phyloP scores from a whole-genome alignment of 495 filamentous ascomycete species.

The Penicillium goetzii region DNA sequence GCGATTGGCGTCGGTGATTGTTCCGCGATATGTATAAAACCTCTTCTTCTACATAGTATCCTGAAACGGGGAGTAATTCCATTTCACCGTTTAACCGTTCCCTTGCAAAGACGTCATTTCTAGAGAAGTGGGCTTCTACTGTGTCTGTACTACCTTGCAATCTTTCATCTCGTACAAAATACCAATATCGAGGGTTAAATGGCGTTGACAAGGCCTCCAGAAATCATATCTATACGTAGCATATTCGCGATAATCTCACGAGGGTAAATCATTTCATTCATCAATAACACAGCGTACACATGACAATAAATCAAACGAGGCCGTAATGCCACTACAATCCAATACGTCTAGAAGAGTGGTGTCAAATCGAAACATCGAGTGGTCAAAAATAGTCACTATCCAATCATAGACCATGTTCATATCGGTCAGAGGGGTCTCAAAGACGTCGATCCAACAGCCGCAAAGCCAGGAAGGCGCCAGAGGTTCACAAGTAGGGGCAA shows the following conservation, averaged over 20 bases:
- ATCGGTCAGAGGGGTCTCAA: conserved; percentile 23
- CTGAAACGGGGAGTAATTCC: conserved; percentile 17
- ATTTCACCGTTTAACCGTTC: not conserved
- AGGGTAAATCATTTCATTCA: conserved; percentile 31
- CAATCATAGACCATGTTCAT: conserved; percentile 34
- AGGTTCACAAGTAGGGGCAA: conserved; percentile 15
- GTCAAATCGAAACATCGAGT: conserved; percentile 8
- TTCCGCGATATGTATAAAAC: conserved; percentile 31
- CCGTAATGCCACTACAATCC: conserved; percentile 21
- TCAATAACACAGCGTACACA: conserved; percentile 32
- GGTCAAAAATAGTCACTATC: conserved; percentile 16
- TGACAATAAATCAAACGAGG: conserved; percentile 17
- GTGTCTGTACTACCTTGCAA: not conserved
- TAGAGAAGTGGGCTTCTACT: not conserved
- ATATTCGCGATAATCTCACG: not conserved
- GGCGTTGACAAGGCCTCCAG: not conserved
- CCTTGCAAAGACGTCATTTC: not conserved
- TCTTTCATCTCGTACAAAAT: not conserved
- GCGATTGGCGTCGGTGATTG: conserved; percentile 26
- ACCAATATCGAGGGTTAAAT: too few species aligned
- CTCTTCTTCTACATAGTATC: conserved; percentile 23
- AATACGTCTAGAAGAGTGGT: conserved; percentile 22
- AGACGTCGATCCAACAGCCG: conserved; percentile 6
- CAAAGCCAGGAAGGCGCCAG: conserved; percentile 5
- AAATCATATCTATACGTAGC: not conserved